Percentiles rank a stretch among this genome's conserved stretches.
phyloP scores from a whole-genome alignment of 495 filamentous ascomycete species.

The Penicillium cataractarum region DNA sequence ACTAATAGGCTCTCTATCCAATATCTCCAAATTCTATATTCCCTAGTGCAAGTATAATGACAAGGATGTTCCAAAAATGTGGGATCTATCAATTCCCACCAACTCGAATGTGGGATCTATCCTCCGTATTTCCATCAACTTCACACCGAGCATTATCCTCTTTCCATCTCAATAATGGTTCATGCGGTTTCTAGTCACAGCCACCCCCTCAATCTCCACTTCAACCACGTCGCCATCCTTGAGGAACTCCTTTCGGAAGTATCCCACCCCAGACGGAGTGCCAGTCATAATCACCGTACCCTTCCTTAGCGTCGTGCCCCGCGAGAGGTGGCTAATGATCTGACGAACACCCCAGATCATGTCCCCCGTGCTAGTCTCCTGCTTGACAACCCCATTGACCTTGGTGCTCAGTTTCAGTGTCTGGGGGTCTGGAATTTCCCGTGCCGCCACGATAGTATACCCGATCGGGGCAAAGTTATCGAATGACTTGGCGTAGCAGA shows the following conservation, averaged over 20 bases:
- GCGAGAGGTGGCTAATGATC: constrained; percentile 67
- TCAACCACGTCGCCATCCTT: constrained; percentile 56
- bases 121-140: neutral
- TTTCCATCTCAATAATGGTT: constrained; percentile 4
- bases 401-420: constrained; percentile 58
- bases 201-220: constrained; percentile 46
- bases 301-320: constrained; percentile 68
- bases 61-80: neutral
- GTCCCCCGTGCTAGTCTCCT: constrained; percentile 65
- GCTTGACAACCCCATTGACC: constrained; percentile 66
- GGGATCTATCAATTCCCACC: neutral
- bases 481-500: constrained; percentile 74
- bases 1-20: neutral
- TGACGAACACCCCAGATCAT: constrained; percentile 72
- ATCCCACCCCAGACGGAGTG: constrained; percentile 51
- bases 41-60: neutral
- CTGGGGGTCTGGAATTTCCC: constrained; percentile 59
- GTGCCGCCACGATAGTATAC: constrained; percentile 62
- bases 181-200: constrained; percentile 39
- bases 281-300: constrained; percentile 78
- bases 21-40: neutral
- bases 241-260: constrained; percentile 48
- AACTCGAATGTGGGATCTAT: neutral
- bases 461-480: constrained; percentile 79
- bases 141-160: neutral